Evolutionary conservation across 345 rosid genomes (phyloP), one percentile per base, ranked within the genome.

Genomic region (Melastoma malabathricum): DNA sequence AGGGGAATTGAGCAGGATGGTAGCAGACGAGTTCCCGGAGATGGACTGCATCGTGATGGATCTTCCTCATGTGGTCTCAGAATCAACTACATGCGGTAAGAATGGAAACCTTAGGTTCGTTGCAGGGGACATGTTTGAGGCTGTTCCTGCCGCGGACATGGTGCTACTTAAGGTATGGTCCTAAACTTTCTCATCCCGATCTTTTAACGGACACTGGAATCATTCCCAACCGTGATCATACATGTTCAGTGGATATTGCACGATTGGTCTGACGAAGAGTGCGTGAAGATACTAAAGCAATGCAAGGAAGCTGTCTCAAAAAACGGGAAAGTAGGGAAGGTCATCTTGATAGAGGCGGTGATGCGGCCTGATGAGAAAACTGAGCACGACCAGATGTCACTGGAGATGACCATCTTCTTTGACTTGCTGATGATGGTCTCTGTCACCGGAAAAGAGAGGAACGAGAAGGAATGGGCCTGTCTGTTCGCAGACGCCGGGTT

Each of bases 121-220:
- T 12, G 62, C 51, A 0, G 79, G 79, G 3, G 75, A 74, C 63
- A 68, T 77, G 79, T 77, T 77, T 15, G 55, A 66, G n/a, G 67
- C 57, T 29, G 19, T 71, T 29, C 82, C 82, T 54, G 22, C 62
- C 2, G 75, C 83, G 9, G 71, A 74, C 49, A 68, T 62, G 2
- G 22, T 64, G 23, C 18, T 76, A 13, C 63, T 76, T 4, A 73
- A 73, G 79, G 78, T 70, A 44, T 16, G 20, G 41, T 34, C 41
- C 41, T 34, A 34, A 34, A 34, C 12, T 2, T 6, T 12, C 12
- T 34, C 41, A 34, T 34, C 41, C 41, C 12, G 12, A 34, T 34
- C 41, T 34, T 10, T 34, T 34, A 34, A 12, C 41, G 12, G 12
- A 6, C 41, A 7, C 41, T 9, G 2, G 12, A 34, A 34, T 34